These are phyloP conservation scores for Calvatia gigantea DNA, from an alignment of 768 basidiomycete species.

Conservation along the genomic window DNA sequence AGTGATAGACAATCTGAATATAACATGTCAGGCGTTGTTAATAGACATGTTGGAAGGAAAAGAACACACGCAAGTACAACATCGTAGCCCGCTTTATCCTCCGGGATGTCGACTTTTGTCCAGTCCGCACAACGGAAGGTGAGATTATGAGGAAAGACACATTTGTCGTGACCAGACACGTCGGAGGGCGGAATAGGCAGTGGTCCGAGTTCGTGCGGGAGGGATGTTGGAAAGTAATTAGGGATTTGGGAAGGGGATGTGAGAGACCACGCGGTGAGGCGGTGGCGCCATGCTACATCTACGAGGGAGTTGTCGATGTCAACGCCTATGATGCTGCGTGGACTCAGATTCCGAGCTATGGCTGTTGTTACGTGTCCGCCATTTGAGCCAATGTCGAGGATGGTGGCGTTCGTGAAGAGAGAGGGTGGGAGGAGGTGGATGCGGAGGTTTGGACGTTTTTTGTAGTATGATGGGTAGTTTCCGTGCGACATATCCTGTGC, in stretches of 20 bases:
- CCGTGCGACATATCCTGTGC: too few species aligned
- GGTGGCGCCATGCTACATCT: slow-evolving; percentile 70
- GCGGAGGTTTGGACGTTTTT: slow-evolving; percentile 60
- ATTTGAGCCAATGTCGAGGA: slow-evolving; percentile 87
- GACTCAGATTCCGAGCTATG: slow-evolving; percentile 35
- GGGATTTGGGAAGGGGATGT: slow-evolving; percentile 38
- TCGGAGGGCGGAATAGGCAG: slow-evolving; percentile 59
- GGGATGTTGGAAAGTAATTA: slow-evolving; percentile 75
- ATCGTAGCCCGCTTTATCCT: slow-evolving; percentile 62
- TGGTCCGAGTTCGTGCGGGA: slow-evolving; percentile 71
- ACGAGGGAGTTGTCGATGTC: slow-evolving; percentile 80
- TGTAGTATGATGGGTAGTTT: slow-evolving; percentile 80
- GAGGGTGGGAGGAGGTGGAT: slow-evolving; percentile 54
- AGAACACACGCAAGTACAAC: slow-evolving; percentile 71
- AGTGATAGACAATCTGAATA: slow-evolving; percentile 75
- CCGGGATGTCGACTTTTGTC: slow-evolving; percentile 50
- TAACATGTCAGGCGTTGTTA: neutral
- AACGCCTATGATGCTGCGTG: slow-evolving; percentile 74
- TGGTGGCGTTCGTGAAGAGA: slow-evolving; percentile 51
- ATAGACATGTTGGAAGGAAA: neutral
- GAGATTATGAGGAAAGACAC: slow-evolving; percentile 75
- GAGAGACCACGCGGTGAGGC: slow-evolving; percentile 68
- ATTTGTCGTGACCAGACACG: slow-evolving; percentile 18
- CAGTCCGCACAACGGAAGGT: slow-evolving; percentile 73
- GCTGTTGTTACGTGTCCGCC: slow-evolving; percentile 72